Conservation (phyloP, 805 yeast species). For the Kluyveromyces nonfermentans region DNA sequence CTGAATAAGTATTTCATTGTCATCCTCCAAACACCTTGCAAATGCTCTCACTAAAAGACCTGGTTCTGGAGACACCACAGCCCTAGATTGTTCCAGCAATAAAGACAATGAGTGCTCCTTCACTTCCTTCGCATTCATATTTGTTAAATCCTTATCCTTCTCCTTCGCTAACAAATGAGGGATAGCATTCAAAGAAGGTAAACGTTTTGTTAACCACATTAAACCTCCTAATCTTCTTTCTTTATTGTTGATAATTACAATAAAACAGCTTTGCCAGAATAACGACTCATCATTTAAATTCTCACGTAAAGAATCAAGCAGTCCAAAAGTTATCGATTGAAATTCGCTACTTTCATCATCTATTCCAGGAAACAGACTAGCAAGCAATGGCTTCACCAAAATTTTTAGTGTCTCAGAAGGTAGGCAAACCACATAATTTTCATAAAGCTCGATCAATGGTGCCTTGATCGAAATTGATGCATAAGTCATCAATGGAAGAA, state of each 20-base stretch:
- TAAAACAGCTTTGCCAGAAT: constrained; percentile 80
- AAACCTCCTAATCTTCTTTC: constrained; percentile 81
- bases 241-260: constrained; percentile 65
- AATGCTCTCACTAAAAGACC: constrained; percentile 73
- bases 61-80: constrained; percentile 65
- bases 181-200: constrained; percentile 50
- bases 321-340: constrained; percentile 47
- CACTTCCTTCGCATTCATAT: constrained; percentile 17
- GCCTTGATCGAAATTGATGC: constrained; percentile 88
- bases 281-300: constrained; percentile 56
- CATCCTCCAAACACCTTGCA: constrained; percentile 54
- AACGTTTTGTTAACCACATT: constrained; percentile 50
- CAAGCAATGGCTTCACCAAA: constrained; percentile 57
- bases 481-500: constrained; percentile 80
- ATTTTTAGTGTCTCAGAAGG: constrained; percentile 41
- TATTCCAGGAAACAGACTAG: constrained; percentile 74
- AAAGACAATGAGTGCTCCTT: constrained; percentile 28
- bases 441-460: constrained; percentile 54
- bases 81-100: constrained; percentile 42
- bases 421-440: constrained; percentile 43
- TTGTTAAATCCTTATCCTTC: constrained; percentile 4
- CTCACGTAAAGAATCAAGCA: constrained; percentile 51
- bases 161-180: constrained; percentile 19
- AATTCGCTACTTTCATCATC: constrained; percentile 90
- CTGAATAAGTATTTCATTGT: constrained; percentile 62